Evolutionary conservation across 495 filamentous ascomycete genomes (phyloP).

Genomic region (Terfezia boudieri): DNA sequence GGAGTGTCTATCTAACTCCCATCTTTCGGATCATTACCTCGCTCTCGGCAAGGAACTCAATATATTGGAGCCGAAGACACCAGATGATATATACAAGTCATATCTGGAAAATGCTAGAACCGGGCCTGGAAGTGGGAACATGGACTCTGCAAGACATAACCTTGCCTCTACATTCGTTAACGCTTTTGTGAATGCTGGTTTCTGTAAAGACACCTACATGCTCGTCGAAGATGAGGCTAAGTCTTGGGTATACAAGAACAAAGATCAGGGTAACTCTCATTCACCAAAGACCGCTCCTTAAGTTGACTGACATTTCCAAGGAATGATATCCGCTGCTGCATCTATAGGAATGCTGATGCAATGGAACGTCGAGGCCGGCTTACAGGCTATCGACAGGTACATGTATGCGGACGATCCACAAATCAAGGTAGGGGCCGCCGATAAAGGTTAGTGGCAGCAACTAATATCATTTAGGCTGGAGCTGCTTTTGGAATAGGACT

Average conservation of each 20-base stretch:
- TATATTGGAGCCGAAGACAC: slow-evolving; percentile 85
- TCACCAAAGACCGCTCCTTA: not conserved
- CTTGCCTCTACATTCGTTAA: slow-evolving; percentile 93
- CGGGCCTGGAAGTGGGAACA: slow-evolving; percentile 58
- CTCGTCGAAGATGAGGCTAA: slow-evolving; percentile 58
- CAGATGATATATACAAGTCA: slow-evolving; percentile 98
- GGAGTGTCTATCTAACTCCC: slow-evolving; percentile 69
- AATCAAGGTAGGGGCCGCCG: slow-evolving; percentile 61
- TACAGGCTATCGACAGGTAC: slow-evolving; percentile 85
- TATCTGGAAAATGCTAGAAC: slow-evolving; percentile 76
- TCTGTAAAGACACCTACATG: slow-evolving; percentile 94
- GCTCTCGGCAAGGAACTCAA: slow-evolving; percentile 85
- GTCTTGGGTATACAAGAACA: slow-evolving; percentile 97
- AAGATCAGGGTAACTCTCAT: slow-evolving; percentile 48
- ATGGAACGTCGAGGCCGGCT: slow-evolving; percentile 72
- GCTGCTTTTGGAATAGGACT: slow-evolving; percentile 77
- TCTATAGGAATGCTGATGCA: slow-evolving; percentile 74
- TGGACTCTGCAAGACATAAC: slow-evolving; percentile 89
- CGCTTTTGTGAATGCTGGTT: slow-evolving; percentile 86
- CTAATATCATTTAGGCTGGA: slow-evolving; percentile 22
- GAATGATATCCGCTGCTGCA: slow-evolving; percentile 81
- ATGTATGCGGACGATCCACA: slow-evolving; percentile 63
- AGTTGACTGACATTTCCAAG: not conserved
- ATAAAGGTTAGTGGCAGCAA: too few species aligned
- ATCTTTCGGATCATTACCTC: slow-evolving; percentile 80